A percentile compares a stretch with the other conserved stretches of the same genome.
Evolutionary conservation across 2,329 filamentous ascomycete genomes (phyloP).

Genomic region (Nothophaeocryptopus gaeumannii): DNA sequence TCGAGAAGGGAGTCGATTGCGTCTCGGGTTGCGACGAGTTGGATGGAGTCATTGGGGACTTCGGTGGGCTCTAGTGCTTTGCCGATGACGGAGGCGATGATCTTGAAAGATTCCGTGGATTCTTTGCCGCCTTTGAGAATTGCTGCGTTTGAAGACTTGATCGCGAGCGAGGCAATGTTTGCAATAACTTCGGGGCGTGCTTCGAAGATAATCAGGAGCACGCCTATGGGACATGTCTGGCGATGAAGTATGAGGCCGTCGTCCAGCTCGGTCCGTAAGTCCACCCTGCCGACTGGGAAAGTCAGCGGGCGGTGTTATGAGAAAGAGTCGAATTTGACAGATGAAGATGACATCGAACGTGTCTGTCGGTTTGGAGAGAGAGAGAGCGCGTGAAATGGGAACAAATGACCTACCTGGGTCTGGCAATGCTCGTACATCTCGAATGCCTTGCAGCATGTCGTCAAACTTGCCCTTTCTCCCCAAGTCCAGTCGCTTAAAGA

Average conservation of each 20-base stretch:
- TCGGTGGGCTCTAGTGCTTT: constrained; percentile 66
- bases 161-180: constrained; percentile 91
- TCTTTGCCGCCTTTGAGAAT: constrained; percentile 98
- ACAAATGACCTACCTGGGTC: constrained; percentile 69
- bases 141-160: constrained; percentile 95
- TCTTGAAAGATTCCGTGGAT: constrained; percentile 89
- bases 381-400: not conserved
- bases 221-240: constrained; percentile 90
- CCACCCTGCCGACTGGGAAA: constrained; percentile 71
- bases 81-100: constrained; percentile 83
- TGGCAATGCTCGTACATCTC: constrained; percentile 77
- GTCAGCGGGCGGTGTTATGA: constrained; percentile 28
- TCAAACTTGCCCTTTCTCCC: constrained; percentile 88
- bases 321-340: not conserved
- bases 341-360: constrained; percentile 4
- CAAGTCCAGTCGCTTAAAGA: constrained; percentile 85
- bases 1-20: constrained; percentile 83
- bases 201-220: constrained; percentile 98
- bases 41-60: constrained; percentile 83
- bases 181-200: constrained; percentile 96
- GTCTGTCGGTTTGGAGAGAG: not conserved
- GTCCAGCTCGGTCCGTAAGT: constrained; percentile 79
- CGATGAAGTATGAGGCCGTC: constrained; percentile 81
- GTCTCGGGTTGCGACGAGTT: constrained; percentile 91
- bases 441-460: constrained; percentile 93